A percentile compares a stretch with the other conserved stretches of the same genome.
These are phyloP conservation scores for Geotrichum restrictum DNA, from an alignment of 1,139 yeast species.

Conservation along the genomic window DNA sequence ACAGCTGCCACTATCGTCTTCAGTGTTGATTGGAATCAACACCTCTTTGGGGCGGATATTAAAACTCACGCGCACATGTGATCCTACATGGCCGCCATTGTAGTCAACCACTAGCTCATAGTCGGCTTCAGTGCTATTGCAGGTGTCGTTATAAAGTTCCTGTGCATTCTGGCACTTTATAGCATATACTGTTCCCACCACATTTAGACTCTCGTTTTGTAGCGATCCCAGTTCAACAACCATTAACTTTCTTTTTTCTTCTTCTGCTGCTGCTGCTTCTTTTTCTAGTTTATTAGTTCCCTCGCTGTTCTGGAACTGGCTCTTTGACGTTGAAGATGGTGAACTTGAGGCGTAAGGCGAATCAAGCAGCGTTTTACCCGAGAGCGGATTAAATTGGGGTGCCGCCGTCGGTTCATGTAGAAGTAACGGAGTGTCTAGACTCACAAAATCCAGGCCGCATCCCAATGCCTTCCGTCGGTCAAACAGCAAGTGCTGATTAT, in stretches of 20 bases:
- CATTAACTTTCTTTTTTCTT: no score
- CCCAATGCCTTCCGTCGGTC: not conserved
- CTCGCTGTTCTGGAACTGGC: no score
- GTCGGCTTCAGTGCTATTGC: no score
- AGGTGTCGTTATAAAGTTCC: no score
- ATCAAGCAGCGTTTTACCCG: not conserved
- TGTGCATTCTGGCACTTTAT: not conserved
- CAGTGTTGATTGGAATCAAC: no score
- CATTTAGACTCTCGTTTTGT: not conserved
- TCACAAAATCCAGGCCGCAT: not conserved
- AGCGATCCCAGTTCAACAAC: not conserved
- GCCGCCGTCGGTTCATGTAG: not conserved
- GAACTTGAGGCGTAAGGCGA: no score
- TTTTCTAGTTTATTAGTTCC: no score
- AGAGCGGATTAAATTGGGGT: not conserved
- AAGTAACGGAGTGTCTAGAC: not conserved
- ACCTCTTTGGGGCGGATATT: not conserved
- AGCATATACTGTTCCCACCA: not conserved
- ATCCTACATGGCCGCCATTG: not conserved
- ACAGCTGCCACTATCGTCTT: no score
- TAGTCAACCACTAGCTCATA: not conserved
- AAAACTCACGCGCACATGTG: not conserved
- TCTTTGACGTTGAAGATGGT: not conserved
- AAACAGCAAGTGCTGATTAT: not conserved
- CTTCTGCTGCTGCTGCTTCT: no score